Evolutionary conservation across 768 basidiomycete species (phyloP).

Genomic region (Chalciporus chontae): DNA sequence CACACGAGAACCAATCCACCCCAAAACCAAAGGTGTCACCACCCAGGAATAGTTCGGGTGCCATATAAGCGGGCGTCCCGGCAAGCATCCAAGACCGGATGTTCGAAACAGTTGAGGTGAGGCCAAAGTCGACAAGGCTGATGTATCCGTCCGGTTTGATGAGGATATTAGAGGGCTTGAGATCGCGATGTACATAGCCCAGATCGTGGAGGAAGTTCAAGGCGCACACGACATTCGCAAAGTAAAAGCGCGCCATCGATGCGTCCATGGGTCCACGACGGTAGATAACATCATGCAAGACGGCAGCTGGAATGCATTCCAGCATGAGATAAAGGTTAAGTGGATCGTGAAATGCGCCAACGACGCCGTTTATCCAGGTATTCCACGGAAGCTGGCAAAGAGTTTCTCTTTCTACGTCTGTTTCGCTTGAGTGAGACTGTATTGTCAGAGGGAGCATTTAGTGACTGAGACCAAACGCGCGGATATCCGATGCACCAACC

Average conservation of each 20-base stretch:
- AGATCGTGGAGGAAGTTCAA: constrained; percentile 44
- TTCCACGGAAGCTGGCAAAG: constrained; percentile 48
- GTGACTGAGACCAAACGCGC: too few species aligned
- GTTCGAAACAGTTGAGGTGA: constrained; percentile 24
- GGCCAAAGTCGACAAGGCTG: constrained; percentile 50
- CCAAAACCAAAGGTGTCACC: constrained; percentile 25
- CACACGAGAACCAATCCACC: constrained; percentile 57
- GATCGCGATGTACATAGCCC: constrained; percentile 49
- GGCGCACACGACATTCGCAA: constrained; percentile 49
- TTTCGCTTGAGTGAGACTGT: constrained; percentile 27
- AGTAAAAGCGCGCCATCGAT: constrained; percentile 45
- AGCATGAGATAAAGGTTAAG: constrained; percentile 48
- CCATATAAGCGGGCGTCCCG: constrained; percentile 47
- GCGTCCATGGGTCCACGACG: constrained; percentile 31
- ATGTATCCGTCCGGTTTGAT: constrained; percentile 56
- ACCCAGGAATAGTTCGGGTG: constrained; percentile 42
- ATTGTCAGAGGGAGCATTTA: neutral
- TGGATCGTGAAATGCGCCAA: constrained; percentile 44
- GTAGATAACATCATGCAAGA: constrained; percentile 37
- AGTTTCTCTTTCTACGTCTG: constrained; percentile 39
- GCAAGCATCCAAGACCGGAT: constrained; percentile 31
- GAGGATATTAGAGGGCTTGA: constrained; percentile 59
- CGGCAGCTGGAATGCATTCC: constrained; percentile 47
- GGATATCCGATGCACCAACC: constrained; percentile 15
- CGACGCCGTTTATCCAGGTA: constrained; percentile 47